phyloP scores from a whole-genome alignment of 2,329 filamentous ascomycete species.

The Escovopsis sp. region DNA sequence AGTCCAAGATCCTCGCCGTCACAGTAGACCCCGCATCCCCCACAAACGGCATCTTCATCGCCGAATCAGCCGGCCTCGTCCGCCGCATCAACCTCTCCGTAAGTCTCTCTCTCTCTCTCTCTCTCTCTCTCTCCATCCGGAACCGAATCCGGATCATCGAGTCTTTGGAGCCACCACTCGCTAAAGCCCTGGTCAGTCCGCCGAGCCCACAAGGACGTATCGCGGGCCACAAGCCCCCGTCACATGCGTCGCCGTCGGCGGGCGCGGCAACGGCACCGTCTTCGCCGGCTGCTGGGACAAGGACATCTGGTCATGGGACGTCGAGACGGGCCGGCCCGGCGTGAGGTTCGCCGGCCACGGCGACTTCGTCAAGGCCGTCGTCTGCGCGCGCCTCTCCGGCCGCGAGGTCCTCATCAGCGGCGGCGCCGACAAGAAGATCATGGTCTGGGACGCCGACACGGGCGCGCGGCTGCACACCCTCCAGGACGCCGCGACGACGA shows the following conservation, averaged over 20 bases:
- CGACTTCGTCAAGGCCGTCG: constrained; percentile 81
- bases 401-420: constrained; percentile 57
- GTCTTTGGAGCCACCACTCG: no score
- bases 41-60: constrained; percentile 52
- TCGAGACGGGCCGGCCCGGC: constrained; percentile 37
- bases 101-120: constrained; percentile 12
- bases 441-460: constrained; percentile 66
- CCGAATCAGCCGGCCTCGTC: constrained; percentile 74
- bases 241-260: constrained; percentile 57
- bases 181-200: no score
- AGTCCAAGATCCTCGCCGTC: constrained; percentile 74
- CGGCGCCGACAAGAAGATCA: constrained; percentile 62
- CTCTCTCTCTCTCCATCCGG: no score
- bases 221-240: constrained; percentile 67
- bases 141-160: no score
- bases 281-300: constrained; percentile 96
- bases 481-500: constrained; percentile 53
- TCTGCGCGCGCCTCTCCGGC: constrained; percentile 45
- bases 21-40: constrained; percentile 49
- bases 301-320: constrained; percentile 72
- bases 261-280: constrained; percentile 40
- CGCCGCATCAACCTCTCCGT: constrained; percentile 64
- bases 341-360: constrained; percentile 59
- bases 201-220: constrained; percentile 33
- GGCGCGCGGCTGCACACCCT: constrained; percentile 59